Conservation (phyloP, 2,329 filamentous ascomycete genomes). For the Hymenoscyphus occultus region DNA sequence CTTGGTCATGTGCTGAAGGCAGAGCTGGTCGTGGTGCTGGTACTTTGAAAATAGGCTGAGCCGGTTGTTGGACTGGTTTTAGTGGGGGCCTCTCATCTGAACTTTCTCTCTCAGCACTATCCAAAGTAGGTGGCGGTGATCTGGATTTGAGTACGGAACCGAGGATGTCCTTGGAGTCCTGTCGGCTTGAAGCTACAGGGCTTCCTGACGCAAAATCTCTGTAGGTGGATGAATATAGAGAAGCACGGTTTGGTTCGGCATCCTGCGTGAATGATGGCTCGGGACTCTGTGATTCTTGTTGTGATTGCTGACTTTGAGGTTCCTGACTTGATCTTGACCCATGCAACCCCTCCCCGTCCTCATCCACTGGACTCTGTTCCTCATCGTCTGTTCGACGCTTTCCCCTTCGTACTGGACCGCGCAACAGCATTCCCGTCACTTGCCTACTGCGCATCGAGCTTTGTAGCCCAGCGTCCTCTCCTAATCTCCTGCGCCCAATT, state of each 20-base stretch:
- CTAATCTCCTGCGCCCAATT: constrained; percentile 49
- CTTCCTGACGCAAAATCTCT: constrained; percentile 51
- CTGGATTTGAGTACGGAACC: constrained; percentile 31
- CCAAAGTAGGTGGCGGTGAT: constrained; percentile 31
- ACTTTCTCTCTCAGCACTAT: constrained; percentile 28
- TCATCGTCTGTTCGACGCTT: constrained; percentile 56
- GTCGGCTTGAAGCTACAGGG: constrained; percentile 31
- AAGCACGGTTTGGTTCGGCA: constrained; percentile 38
- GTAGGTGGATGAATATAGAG: constrained; percentile 27
- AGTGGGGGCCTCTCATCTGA: constrained; percentile 42
- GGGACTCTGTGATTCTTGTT: constrained; percentile 29
- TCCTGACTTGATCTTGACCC: constrained; percentile 34
- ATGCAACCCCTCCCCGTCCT: constrained; percentile 34
- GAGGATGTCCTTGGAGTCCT: constrained; percentile 21
- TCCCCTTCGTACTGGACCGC: constrained; percentile 74
- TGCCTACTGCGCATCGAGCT: constrained; percentile 78
- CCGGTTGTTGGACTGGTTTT: constrained; percentile 43
- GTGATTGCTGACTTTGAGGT: constrained; percentile 28
- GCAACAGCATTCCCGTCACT: constrained; percentile 72
- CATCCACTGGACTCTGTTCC: constrained; percentile 41
- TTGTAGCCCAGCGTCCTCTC: constrained; percentile 64
- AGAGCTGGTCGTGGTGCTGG: constrained; percentile 55
- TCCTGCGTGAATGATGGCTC: constrained; percentile 30
- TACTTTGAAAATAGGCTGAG: constrained; percentile 56
- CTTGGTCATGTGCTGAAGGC: constrained; percentile 70